Evolutionary conservation across 305 asterid species (phyloP).

Genomic region (Rubia tinctorum): DNA sequence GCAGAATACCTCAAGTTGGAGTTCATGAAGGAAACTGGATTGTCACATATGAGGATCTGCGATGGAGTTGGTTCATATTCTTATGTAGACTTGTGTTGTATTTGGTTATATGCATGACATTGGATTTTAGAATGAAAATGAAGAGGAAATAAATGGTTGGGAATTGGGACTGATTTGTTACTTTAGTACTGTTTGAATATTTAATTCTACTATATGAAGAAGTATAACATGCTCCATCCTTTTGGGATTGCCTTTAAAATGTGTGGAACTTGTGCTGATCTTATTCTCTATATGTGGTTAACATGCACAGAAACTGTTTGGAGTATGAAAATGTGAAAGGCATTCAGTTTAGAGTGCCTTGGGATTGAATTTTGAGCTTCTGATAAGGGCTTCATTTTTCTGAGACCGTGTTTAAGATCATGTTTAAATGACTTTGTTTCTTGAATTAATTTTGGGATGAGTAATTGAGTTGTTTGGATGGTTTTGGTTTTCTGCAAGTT

Average conservation of each 20-base stretch:
- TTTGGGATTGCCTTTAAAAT: not conserved
- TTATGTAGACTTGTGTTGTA: slow-evolving; percentile 1
- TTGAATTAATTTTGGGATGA: not conserved
- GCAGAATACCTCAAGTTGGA: no score
- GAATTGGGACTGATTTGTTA: not conserved
- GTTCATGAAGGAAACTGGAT: no score
- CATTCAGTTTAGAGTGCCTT: not conserved
- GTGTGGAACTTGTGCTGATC: not conserved
- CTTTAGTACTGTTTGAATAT: not conserved
- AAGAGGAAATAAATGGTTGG: no score
- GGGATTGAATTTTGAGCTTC: not conserved
- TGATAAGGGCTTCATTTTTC: not conserved
- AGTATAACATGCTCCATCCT: not conserved
- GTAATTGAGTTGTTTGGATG: not conserved
- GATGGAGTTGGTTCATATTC: no score
- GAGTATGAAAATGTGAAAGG: not conserved
- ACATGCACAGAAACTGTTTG: not conserved
- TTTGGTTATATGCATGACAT: not conserved
- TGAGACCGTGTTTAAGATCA: not conserved
- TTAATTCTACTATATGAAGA: not conserved
- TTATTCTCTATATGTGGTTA: not conserved
- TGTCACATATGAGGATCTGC: no score
- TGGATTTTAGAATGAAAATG: not conserved
- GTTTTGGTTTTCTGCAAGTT: slow-evolving; percentile 15
- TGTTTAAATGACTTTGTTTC: not conserved